Conservation (phyloP, 176 grass and related monocot genomes). For the Hordeum vulgare region DNA sequence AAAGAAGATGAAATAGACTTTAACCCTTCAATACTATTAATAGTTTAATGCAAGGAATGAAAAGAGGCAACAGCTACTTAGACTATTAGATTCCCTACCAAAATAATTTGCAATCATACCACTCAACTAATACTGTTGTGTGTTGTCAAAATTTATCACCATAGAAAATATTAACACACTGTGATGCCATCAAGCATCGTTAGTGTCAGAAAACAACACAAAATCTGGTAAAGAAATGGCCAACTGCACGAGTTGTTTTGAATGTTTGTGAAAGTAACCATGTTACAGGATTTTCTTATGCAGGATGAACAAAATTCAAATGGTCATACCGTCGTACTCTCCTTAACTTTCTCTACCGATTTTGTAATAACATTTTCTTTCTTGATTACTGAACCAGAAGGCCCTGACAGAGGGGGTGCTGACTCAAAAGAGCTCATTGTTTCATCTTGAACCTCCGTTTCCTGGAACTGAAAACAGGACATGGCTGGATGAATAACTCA, state of each 20-base stretch:
- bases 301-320: slow-evolving; percentile 16
- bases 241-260: neutral
- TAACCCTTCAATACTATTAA: neutral
- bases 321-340: slow-evolving; percentile 67
- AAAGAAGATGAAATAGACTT: slow-evolving; percentile 9
- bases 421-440: slow-evolving; percentile 18
- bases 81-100: neutral
- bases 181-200: slow-evolving; percentile 6
- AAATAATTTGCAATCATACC: neutral
- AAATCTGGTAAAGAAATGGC: slow-evolving; percentile 7
- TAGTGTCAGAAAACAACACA: neutral
- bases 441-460: slow-evolving; percentile 29
- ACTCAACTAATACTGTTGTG: neutral
- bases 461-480: slow-evolving; percentile 53
- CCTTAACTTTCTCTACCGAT: slow-evolving; percentile 88
- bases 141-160: neutral
- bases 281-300: neutral
- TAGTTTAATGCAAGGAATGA: neutral
- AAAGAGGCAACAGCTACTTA: neutral
- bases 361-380: slow-evolving; percentile 85
- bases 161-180: neutral
- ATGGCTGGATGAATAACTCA: slow-evolving; percentile 5
- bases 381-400: slow-evolving; percentile 27
- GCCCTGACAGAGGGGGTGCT: slow-evolving; percentile 12
- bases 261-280: neutral